A percentile compares a stretch with the other conserved stretches of the same genome.
These are phyloP conservation scores for Termitomyces sp. DNA, from an alignment of 768 basidiomycete species.

Conservation along the genomic window DNA sequence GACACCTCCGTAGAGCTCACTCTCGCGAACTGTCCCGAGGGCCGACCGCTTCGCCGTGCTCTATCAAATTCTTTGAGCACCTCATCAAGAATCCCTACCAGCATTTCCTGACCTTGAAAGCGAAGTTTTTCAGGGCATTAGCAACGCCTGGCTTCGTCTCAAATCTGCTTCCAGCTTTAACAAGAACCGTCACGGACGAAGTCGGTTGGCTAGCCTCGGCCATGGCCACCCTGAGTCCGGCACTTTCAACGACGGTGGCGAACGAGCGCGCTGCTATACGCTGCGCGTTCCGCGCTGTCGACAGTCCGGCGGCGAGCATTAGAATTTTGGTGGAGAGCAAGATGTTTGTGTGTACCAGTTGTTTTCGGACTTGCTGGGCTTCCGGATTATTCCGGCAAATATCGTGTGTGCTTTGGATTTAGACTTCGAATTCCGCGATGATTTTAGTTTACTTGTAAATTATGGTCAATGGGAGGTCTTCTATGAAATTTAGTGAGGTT, in stretches of 20 bases:
- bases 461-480: not conserved
- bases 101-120: constrained; percentile 76
- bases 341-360: constrained; percentile 16
- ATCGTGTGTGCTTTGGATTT: not conserved
- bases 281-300: constrained; percentile 47
- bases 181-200: constrained; percentile 79
- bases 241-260: constrained; percentile 75
- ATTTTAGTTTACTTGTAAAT: not conserved
- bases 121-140: constrained; percentile 95
- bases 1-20: constrained; percentile 90
- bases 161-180: constrained; percentile 90
- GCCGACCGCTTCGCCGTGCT: constrained; percentile 83
- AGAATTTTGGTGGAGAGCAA: constrained; percentile 26
- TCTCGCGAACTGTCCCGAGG: constrained; percentile 85
- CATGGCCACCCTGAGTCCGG: constrained; percentile 83
- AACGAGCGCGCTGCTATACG: constrained; percentile 64
- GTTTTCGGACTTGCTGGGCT: constrained; percentile 16
- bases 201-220: constrained; percentile 82
- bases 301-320: constrained; percentile 62
- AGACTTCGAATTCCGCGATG: not conserved
- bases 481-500: not conserved
- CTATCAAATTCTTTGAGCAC: constrained; percentile 33
- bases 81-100: not conserved
- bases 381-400: constrained; percentile 18
- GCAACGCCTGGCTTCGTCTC: constrained; percentile 88